Base-by-base conservation (phyloP, 345 rosid genomes). In the Cardamine resedifolia region DNA sequence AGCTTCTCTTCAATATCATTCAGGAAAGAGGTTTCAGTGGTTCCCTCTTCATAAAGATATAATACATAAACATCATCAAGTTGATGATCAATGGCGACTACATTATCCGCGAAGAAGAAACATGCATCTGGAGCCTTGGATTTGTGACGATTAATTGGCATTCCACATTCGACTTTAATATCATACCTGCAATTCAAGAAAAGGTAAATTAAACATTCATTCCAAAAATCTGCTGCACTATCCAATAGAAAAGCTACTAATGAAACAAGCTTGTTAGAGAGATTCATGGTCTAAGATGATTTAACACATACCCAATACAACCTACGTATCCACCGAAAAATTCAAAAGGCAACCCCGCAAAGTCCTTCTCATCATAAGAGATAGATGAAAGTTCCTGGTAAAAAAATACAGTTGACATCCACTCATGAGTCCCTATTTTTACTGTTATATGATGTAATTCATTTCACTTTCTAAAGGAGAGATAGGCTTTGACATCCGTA, bases 241-340 rank as follows among this genome's bases (percentile, higher is more conserved):
- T 56, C 43, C 43, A 58, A 38, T n/a, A 16, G 39, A 45, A 45
- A 45, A 63, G 19, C 39, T 28, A 73, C 12, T 10, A 2, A 19
- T 12, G 18, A 12, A 43, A 20, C 20, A 31, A 20, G 20, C 20
- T 30, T 34, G 19, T 15, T 1, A 30, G 4, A 73, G 49, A 78
- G 49, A 38, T 47, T 56, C 66, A 64, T 1, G 10, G 61, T 62
- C 20, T 38, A 52, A n/a, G 15, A 66, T 39, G 48, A 74, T 68
- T 30, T 55, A 38, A 70, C 71, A 79, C 90, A 43, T 87, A 91
- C 96, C 99, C 99, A 24, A 95, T 76, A 74, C 88, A 91, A 76
- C 99, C 99, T 28, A 95, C 75, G 81, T 78, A 95, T 81, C 99
- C 99, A 80, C 97, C 99, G 26, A 76, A 80, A 79, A 95, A 95